Evolutionary conservation across 2,329 filamentous ascomycete species (phyloP).

Genomic region (Pseudogymnoascus destructans): DNA sequence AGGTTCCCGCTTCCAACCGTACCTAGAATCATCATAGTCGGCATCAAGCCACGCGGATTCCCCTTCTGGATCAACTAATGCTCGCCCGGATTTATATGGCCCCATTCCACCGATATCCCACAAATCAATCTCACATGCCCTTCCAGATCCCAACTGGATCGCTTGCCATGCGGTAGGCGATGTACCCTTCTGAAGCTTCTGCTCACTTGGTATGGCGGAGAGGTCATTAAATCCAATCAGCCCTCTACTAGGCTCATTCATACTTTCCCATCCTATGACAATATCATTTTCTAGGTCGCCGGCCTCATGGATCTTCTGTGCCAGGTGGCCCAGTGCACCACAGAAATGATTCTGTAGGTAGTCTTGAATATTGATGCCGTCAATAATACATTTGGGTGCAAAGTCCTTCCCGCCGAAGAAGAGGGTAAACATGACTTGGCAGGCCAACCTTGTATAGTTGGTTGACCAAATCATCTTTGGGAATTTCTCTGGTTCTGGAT

Average conservation of each 20-base stretch:
- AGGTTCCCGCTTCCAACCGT: slow-evolving; percentile 79
- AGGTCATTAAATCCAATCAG: slow-evolving; percentile 75
- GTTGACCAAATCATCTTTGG: slow-evolving; percentile 99
- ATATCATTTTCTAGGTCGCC: slow-evolving; percentile 77
- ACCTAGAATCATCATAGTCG: slow-evolving; percentile 74
- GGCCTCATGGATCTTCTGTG: slow-evolving; percentile 73
- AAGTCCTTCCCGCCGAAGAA: slow-evolving; percentile 89
- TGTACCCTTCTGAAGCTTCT: slow-evolving; percentile 84
- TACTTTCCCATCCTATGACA: slow-evolving; percentile 87
- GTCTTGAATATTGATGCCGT: slow-evolving; percentile 92
- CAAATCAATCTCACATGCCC: slow-evolving; percentile 76
- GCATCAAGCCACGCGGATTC: slow-evolving; percentile 69
- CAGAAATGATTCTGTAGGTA: slow-evolving; percentile 84
- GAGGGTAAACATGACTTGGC: slow-evolving; percentile 82
- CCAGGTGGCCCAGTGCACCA: slow-evolving; percentile 65
- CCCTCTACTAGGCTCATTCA: slow-evolving; percentile 90
- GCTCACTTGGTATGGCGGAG: slow-evolving; percentile 67
- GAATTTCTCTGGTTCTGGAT: slow-evolving; percentile 68
- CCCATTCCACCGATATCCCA: slow-evolving; percentile 93
- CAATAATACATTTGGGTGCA: slow-evolving; percentile 88
- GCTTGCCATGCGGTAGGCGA: slow-evolving; percentile 91
- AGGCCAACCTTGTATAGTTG: slow-evolving; percentile 80
- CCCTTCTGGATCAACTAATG: slow-evolving; percentile 77
- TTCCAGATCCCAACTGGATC: slow-evolving; percentile 79
- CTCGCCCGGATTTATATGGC: slow-evolving; percentile 74